Evolutionary conservation across 1,284 basidiomycete genomes (phyloP).

Genomic region (Cryptococcus wingfieldii): DNA sequence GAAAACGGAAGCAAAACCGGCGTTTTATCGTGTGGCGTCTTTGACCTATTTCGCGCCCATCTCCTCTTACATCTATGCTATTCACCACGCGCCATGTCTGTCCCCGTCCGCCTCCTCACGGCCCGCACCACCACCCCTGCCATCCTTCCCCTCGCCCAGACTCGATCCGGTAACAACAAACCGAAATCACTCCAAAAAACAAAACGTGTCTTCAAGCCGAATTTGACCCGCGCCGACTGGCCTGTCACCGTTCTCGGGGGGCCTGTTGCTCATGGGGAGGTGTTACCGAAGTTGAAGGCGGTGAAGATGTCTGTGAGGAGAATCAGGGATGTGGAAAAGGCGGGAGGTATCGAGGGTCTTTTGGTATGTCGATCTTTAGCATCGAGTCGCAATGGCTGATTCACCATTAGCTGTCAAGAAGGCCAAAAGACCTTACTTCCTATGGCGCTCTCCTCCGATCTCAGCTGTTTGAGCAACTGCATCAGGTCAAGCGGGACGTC

Average conservation of each 20-base stretch:
- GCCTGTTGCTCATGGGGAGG: not conserved
- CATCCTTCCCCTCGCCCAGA: slow-evolving; percentile 38
- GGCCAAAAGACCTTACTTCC: slow-evolving; percentile 38
- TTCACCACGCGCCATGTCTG: slow-evolving; percentile 1
- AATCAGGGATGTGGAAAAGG: slow-evolving; percentile 41
- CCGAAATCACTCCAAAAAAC: slow-evolving; percentile 89
- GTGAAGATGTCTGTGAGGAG: slow-evolving; percentile 40
- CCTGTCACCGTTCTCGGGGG: slow-evolving; percentile 30
- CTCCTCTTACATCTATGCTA: not conserved
- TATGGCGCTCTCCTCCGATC: slow-evolving; percentile 39
- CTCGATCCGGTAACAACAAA: slow-evolving; percentile 70
- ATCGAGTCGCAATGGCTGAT: not conserved
- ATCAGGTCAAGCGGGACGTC: slow-evolving; percentile 14
- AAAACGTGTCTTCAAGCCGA: slow-evolving; percentile 82
- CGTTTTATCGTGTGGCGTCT: slow-evolving; percentile 11
- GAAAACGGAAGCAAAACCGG: not conserved
- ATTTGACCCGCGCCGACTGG: slow-evolving; percentile 57
- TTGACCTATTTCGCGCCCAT: not conserved
- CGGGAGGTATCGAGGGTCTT: slow-evolving; percentile 46
- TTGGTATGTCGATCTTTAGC: slow-evolving; percentile 32
- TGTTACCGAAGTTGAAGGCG: slow-evolving; percentile 23
- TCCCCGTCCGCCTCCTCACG: not conserved
- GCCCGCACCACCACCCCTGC: slow-evolving; percentile 31
- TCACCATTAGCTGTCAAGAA: slow-evolving; percentile 34
- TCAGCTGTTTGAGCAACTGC: slow-evolving; percentile 39